Evolutionary conservation across 2,329 filamentous ascomycete genomes (phyloP).

Genomic region (Fusarium virguliforme): DNA sequence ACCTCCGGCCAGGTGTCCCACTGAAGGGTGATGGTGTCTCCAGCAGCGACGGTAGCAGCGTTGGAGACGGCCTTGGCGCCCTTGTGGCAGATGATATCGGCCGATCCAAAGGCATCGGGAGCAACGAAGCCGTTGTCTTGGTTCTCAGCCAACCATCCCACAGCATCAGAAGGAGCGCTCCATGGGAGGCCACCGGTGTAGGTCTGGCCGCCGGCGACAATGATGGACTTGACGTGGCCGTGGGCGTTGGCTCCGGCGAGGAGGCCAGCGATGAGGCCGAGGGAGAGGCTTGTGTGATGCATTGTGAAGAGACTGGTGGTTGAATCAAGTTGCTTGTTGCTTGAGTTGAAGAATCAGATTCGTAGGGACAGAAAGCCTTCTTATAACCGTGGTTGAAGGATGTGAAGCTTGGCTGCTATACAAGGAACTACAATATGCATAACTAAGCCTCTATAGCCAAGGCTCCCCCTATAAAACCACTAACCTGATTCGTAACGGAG

Average conservation of each 20-base stretch:
- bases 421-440: background rate
- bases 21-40: constrained; percentile 70
- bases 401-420: constrained; percentile 25
- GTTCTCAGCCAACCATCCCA: constrained; percentile 57
- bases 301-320: constrained; percentile 21
- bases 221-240: constrained; percentile 49
- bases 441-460: constrained; percentile 18
- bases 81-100: constrained; percentile 67
- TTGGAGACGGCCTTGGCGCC: constrained; percentile 59
- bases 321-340: constrained; percentile 13
- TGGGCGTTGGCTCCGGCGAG: constrained; percentile 51
- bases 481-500: constrained; percentile 40
- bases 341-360: background rate
- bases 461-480: background rate
- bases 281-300: constrained; percentile 29
- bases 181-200: constrained; percentile 54
- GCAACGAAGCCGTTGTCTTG: constrained; percentile 64
- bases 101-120: constrained; percentile 57
- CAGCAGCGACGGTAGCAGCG: constrained; percentile 69
- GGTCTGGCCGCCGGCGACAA: constrained; percentile 49
- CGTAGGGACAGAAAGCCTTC: constrained; percentile 12
- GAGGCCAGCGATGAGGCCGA: constrained; percentile 41
- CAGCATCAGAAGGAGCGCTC: constrained; percentile 52
- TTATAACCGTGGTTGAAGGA: constrained; percentile 10
- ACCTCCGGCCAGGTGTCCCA: constrained; percentile 77